Base-by-base conservation (phyloP, 1,284 basidiomycete genomes). In the Hypsizygus ulmarius region DNA sequence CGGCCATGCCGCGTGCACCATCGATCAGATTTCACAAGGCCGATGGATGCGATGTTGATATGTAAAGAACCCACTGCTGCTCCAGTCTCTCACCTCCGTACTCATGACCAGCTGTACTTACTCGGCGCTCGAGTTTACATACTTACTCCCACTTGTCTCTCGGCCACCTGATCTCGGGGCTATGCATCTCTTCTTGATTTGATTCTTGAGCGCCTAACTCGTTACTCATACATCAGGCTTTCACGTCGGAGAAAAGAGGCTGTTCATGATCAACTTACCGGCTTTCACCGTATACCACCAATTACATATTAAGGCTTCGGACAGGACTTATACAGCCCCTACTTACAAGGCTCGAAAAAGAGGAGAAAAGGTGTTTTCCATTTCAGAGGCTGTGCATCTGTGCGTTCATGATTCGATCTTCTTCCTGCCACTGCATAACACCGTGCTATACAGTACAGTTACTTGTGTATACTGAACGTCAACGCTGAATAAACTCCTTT, bases 231-330 rank as follows among this genome's bases (percentile, higher is more conserved):
- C 2, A 3, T 2, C 28, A n/a, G 10, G 32, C 18, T 7, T n/a
- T 25, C 8, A 34, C 41, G 11, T 43, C 41, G 41, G 41, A 43
- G 30, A 43, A 43, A 43, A 30, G 32, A 43, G 41, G 41, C 41
- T 25, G 32, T 43, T 15, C 41, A 21, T 12, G 7, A 14, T 14
- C 5, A 15, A 3, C 1, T 35, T n/a, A 9, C 19, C 40, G 18
- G 8, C 16, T 25, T 25, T 25, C 40, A 42, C 15, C 12, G 16
- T 2, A n/a, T 5, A 40, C n/a, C 35, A 14, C 30, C 39, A 8
- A 2, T 14, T 9, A 14, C 9, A n/a, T 4, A 27, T 11, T 39
- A 21, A 27, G 12, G 4, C 21, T n/a, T 27, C 15, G 38, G 32
- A 6, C 14, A 21, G 18, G 14, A 14, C 16, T 33, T 18, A 33